Evolutionary conservation across 495 filamentous ascomycete species (phyloP).

Genomic region (Penicillium canariense): DNA sequence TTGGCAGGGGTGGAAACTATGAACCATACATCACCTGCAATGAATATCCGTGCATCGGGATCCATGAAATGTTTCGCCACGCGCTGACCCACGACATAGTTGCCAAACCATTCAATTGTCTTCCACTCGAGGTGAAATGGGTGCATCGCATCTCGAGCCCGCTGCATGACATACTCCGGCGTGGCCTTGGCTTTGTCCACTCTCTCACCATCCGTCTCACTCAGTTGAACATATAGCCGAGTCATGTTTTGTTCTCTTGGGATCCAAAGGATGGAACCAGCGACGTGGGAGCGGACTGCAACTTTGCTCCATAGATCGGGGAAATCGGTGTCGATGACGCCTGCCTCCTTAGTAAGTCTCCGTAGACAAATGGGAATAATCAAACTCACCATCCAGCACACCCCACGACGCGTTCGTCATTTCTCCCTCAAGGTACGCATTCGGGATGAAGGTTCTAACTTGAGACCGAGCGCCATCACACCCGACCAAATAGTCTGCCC

Average conservation of each 20-base stretch:
- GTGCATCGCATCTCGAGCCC: constrained; percentile 62
- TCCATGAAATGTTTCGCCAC: constrained; percentile 69
- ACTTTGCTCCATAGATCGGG: constrained; percentile 75
- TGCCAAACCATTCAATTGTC: constrained; percentile 56
- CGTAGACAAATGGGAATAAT: not conserved
- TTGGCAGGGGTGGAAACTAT: not conserved
- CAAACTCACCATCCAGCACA: constrained; percentile 61
- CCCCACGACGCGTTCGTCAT: constrained; percentile 70
- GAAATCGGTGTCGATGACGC: constrained; percentile 70
- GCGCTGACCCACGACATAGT: constrained; percentile 68
- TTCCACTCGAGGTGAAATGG: constrained; percentile 73
- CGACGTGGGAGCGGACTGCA: constrained; percentile 60
- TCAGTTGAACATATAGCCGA: constrained; percentile 73
- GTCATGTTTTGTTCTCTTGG: constrained; percentile 74
- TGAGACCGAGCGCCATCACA: constrained; percentile 35
- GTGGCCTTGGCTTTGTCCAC: constrained; percentile 60
- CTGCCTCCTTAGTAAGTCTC: constrained; percentile 11
- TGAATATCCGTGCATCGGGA: constrained; percentile 63
- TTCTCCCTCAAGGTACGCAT: constrained; percentile 60
- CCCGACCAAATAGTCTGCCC: constrained; percentile 30
- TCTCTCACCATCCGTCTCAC: constrained; percentile 61
- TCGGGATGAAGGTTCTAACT: constrained; percentile 36
- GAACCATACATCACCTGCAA: constrained; percentile 70
- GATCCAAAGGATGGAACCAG: constrained; percentile 74
- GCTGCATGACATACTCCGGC: constrained; percentile 64